Evolutionary conservation across 768 basidiomycete genomes (phyloP).

Genomic region (Pulveroboletus sp.): DNA sequence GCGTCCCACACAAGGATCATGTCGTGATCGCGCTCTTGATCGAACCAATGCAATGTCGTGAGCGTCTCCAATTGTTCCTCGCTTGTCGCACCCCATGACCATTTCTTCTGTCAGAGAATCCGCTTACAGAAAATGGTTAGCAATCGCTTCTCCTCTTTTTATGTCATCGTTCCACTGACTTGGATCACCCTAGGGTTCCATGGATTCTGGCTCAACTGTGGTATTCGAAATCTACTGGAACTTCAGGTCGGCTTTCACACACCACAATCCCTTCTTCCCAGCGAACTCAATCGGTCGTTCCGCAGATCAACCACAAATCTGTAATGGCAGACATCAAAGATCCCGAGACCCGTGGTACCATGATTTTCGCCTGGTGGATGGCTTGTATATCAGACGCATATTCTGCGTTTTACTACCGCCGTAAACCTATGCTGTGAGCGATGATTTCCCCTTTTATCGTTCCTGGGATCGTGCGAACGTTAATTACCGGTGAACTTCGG

Average conservation of each 20-base stretch:
- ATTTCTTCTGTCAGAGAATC: slow-evolving; percentile 51
- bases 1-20: slow-evolving; percentile 75
- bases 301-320: slow-evolving; percentile 81
- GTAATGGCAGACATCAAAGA: slow-evolving; percentile 72
- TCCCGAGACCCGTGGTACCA: slow-evolving; percentile 72
- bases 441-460: not conserved
- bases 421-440: slow-evolving; percentile 72
- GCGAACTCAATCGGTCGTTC: slow-evolving; percentile 5
- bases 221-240: slow-evolving; percentile 76
- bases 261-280: slow-evolving; percentile 5
- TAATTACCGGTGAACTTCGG: slow-evolving; percentile 22
- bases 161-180: slow-evolving; percentile 17
- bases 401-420: slow-evolving; percentile 78
- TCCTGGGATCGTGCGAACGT: slow-evolving; percentile 5
- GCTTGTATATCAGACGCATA: slow-evolving; percentile 84
- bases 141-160: slow-evolving; percentile 13
- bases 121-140: slow-evolving; percentile 68
- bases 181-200: slow-evolving; percentile 59
- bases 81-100: slow-evolving; percentile 7
- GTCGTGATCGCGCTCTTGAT: slow-evolving; percentile 79
- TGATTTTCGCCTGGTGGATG: slow-evolving; percentile 96
- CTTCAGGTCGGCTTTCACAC: slow-evolving; percentile 50
- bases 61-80: slow-evolving; percentile 37
- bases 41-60: slow-evolving; percentile 85
- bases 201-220: slow-evolving; percentile 79